These are phyloP conservation scores for Curvularia lunata DNA, from an alignment of 2,329 filamentous ascomycete genomes.

Conservation along the genomic window DNA sequence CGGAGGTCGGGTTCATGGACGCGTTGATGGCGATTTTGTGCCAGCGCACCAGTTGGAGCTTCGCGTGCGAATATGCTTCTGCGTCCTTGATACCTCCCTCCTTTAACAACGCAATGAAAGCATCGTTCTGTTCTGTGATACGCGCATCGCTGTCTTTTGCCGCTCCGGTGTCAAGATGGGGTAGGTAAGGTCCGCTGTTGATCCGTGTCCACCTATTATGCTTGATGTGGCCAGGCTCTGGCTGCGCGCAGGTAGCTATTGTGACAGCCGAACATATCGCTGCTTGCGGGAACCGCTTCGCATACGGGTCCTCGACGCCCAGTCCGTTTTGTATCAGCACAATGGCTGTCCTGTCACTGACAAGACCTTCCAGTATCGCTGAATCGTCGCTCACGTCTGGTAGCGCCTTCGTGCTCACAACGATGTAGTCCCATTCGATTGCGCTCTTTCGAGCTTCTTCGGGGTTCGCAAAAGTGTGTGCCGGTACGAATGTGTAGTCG, in stretches of 20 bases:
- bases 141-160: slow-evolving; percentile 31
- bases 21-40: slow-evolving; percentile 80
- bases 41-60: slow-evolving; percentile 74
- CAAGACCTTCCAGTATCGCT: slow-evolving; percentile 65
- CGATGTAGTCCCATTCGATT: slow-evolving; percentile 67
- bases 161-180: slow-evolving; percentile 51
- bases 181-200: slow-evolving; percentile 70
- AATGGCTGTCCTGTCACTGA: slow-evolving; percentile 61
- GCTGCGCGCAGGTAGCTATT: slow-evolving; percentile 71
- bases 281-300: slow-evolving; percentile 64
- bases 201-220: slow-evolving; percentile 79
- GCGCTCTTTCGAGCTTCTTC: slow-evolving; percentile 59
- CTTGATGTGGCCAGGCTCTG: slow-evolving; percentile 65
- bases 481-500: slow-evolving; percentile 67
- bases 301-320: slow-evolving; percentile 72
- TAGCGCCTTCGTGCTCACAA: slow-evolving; percentile 74
- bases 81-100: slow-evolving; percentile 71
- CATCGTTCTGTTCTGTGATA: slow-evolving; percentile 54
- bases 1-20: slow-evolving; percentile 74
- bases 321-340: slow-evolving; percentile 75
- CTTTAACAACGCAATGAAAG: slow-evolving; percentile 62
- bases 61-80: slow-evolving; percentile 67
- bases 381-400: slow-evolving; percentile 70
- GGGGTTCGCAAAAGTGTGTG: slow-evolving; percentile 67
- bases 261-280: slow-evolving; percentile 73